Percentiles rank a stretch among this genome's conserved stretches.
These are phyloP conservation scores for Phytophthora pisi DNA, from an alignment of 352 stramenopile genomes.

Conservation along the genomic window DNA sequence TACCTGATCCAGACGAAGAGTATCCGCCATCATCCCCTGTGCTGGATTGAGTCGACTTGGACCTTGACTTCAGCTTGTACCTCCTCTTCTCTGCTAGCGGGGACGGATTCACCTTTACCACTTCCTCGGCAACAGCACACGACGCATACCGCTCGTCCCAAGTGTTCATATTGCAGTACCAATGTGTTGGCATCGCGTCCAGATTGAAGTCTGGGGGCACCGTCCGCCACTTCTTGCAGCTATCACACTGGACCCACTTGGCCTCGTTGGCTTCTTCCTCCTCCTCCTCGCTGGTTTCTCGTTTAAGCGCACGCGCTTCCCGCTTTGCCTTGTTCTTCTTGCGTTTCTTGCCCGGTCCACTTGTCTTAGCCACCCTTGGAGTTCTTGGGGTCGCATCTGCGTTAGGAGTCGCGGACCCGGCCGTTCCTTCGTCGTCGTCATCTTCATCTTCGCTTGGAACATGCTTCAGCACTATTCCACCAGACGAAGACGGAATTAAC, in stretches of 20 bases:
- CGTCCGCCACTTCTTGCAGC: slow-evolving; percentile 96
- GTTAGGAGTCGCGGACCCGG: slow-evolving; percentile 27
- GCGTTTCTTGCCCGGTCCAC: slow-evolving; percentile 53
- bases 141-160: slow-evolving; percentile 88
- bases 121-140: slow-evolving; percentile 92
- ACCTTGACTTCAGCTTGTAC: slow-evolving; percentile 41
- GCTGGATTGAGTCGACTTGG: slow-evolving; percentile 25
- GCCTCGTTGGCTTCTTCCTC: slow-evolving; percentile 58
- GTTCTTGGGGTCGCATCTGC: slow-evolving; percentile 29
- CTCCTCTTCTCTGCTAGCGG: slow-evolving; percentile 35
- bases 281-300: slow-evolving; percentile 33
- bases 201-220: slow-evolving; percentile 90
- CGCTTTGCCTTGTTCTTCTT: slow-evolving; percentile 63
- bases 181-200: slow-evolving; percentile 92
- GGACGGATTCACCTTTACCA: slow-evolving; percentile 46
- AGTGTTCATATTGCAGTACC: slow-evolving; percentile 97
- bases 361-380: slow-evolving; percentile 9
- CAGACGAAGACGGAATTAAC: slow-evolving; percentile 23
- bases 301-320: slow-evolving; percentile 28
- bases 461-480: slow-evolving; percentile 29
- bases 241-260: slow-evolving; percentile 97
- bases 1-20: slow-evolving; percentile 43
- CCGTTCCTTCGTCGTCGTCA: slow-evolving; percentile 50
- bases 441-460: slow-evolving; percentile 52
- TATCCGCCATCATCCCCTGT: slow-evolving; percentile 41